Conservation (phyloP, 2,329 filamentous ascomycete genomes). For the Clarireedia paspali region DNA sequence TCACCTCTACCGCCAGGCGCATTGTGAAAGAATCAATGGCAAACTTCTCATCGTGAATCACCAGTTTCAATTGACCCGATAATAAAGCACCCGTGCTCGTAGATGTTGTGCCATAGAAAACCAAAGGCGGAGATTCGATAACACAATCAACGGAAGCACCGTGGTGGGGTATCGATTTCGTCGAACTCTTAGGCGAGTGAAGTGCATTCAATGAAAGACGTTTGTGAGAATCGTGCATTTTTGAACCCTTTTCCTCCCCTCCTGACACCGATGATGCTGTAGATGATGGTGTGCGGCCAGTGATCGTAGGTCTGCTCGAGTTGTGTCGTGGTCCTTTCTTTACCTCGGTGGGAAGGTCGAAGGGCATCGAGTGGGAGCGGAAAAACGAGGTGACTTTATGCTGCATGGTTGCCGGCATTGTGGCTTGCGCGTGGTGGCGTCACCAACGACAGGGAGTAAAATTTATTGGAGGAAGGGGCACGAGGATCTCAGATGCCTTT, state of each 20-base stretch:
- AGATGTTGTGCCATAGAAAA: slow-evolving; percentile 70
- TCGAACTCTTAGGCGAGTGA: slow-evolving; percentile 20
- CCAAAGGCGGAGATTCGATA: slow-evolving; percentile 47
- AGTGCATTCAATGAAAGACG: slow-evolving; percentile 21
- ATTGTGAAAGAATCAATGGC: slow-evolving; percentile 69
- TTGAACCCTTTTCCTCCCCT: slow-evolving; percentile 5
- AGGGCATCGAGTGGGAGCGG: slow-evolving; percentile 2
- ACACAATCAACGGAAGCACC: slow-evolving; percentile 32
- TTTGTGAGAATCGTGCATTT: slow-evolving; percentile 24
- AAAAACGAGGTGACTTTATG: slow-evolving; percentile 8
- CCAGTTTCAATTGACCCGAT: slow-evolving; percentile 72
- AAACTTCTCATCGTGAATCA: slow-evolving; percentile 57
- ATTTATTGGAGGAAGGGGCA: not conserved
- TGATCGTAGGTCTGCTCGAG: not conserved
- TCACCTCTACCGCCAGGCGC: slow-evolving; percentile 60
- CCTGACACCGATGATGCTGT: slow-evolving; percentile 7
- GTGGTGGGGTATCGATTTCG: slow-evolving; percentile 19
- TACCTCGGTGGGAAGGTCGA: not conserved
- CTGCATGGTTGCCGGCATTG: slow-evolving; percentile 8
- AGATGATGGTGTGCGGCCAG: slow-evolving; percentile 11
- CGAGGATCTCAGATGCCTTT: not conserved
- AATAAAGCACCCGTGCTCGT: slow-evolving; percentile 78
- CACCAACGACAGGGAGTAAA: not conserved
- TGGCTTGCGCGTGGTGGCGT: not conserved
- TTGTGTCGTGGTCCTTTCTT: slow-evolving; percentile 1